These are phyloP conservation scores for Lentinula sp. DNA, from an alignment of 768 basidiomycete genomes.

Conservation along the genomic window DNA sequence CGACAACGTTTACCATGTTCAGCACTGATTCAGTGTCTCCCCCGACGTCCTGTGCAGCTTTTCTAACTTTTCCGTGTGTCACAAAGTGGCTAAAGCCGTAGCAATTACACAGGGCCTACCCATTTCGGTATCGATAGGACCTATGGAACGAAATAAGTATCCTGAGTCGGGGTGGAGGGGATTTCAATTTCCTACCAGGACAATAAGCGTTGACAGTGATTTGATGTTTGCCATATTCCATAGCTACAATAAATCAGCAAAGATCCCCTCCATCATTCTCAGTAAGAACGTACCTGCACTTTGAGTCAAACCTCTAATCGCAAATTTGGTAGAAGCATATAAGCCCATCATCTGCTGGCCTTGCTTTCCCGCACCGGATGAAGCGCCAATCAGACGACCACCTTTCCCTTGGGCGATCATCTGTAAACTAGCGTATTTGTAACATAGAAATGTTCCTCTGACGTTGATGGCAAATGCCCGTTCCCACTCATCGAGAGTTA, in stretches of 20 bases:
- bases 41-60: background rate
- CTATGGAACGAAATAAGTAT: background rate
- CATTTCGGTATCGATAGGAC: constrained; percentile 9
- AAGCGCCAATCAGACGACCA: constrained; percentile 22
- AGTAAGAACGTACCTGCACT: constrained; percentile 7
- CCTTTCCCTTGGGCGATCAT: constrained; percentile 23
- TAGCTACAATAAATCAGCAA: background rate
- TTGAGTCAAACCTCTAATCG: constrained; percentile 31
- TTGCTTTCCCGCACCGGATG: constrained; percentile 21
- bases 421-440: constrained; percentile 16
- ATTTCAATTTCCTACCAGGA: constrained; percentile 2
- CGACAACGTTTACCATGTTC: background rate
- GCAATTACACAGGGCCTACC: background rate
- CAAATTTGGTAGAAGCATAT: constrained; percentile 30
- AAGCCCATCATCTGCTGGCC: constrained; percentile 12
- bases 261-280: background rate
- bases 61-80: background rate
- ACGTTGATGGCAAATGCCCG: constrained; percentile 13
- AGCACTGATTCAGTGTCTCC: background rate
- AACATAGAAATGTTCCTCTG: constrained; percentile 16
- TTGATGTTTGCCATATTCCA: constrained; percentile 9
- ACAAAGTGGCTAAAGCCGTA: no score
- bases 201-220: constrained; percentile 14
- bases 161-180: background rate
- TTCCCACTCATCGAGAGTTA: constrained; percentile 10